A percentile compares a stretch with the other conserved stretches of the same genome.
phyloP scores from a whole-genome alignment of 352 stramenopile genomes.

The Albugo candida region DNA sequence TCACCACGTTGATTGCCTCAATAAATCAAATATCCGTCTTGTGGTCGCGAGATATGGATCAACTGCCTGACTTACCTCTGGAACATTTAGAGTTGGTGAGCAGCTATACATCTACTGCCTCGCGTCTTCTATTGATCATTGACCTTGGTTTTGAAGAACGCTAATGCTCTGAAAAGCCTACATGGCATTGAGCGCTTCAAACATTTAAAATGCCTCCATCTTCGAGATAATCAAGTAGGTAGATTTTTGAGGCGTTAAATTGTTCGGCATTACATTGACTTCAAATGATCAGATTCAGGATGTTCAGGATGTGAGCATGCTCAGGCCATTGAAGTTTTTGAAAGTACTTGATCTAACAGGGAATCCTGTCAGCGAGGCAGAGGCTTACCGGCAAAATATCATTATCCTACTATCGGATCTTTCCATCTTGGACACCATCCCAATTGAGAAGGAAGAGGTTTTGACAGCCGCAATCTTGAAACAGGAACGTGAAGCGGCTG shows the following conservation, averaged over 20 bases:
- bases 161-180: slow-evolving; percentile 43
- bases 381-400: slow-evolving; percentile 41
- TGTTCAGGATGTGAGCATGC: slow-evolving; percentile 22
- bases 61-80: slow-evolving; percentile 4
- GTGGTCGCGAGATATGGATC: too few species aligned
- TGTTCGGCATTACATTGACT: background rate
- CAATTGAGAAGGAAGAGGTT: slow-evolving; percentile 36
- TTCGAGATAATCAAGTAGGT: slow-evolving; percentile 46
- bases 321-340: slow-evolving; percentile 21
- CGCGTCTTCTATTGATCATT: too few species aligned
- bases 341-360: slow-evolving; percentile 23
- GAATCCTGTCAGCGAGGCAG: slow-evolving; percentile 29
- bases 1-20: too few species aligned
- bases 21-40: too few species aligned
- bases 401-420: slow-evolving; percentile 32
- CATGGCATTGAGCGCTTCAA: slow-evolving; percentile 28
- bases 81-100: slow-evolving; percentile 31
- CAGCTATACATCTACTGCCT: background rate
- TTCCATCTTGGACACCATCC: slow-evolving; percentile 40
- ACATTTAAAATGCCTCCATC: slow-evolving; percentile 18
- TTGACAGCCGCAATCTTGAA: slow-evolving; percentile 37
- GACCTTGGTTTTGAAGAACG: too few species aligned
- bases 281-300: slow-evolving; percentile 20
- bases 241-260: background rate
- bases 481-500: slow-evolving; percentile 17